A percentile compares a stretch with the other conserved stretches of the same genome.
phyloP scores from a whole-genome alignment of 2,329 filamentous ascomycete species.

The Lachnellula subtilissima region DNA sequence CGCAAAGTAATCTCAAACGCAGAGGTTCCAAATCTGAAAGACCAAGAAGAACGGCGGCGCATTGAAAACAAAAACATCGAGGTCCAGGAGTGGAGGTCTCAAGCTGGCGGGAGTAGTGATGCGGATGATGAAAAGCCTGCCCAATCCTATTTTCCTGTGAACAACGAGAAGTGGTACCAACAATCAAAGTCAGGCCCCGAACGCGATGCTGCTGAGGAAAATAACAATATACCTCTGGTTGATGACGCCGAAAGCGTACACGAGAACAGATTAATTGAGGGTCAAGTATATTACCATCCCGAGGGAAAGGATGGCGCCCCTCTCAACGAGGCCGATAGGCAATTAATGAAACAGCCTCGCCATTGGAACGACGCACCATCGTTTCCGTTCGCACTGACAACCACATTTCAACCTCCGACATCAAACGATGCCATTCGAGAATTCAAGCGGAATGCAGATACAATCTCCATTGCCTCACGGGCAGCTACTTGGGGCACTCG shows the following conservation, averaged over 20 bases:
- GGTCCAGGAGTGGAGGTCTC: slow-evolving; percentile 32
- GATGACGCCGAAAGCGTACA: slow-evolving; percentile 29
- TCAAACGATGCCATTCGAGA: slow-evolving; percentile 46
- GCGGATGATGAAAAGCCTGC: slow-evolving; percentile 17
- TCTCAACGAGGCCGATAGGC: slow-evolving; percentile 22
- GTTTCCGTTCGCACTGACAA: slow-evolving; percentile 30
- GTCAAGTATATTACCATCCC: slow-evolving; percentile 29
- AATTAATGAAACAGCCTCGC: slow-evolving; percentile 27
- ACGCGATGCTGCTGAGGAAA: slow-evolving; percentile 11
- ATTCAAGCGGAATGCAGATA: slow-evolving; percentile 40
- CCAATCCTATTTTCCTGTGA: slow-evolving; percentile 17
- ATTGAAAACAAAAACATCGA: slow-evolving; percentile 29
- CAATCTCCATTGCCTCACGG: slow-evolving; percentile 53
- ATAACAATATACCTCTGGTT: slow-evolving; percentile 21
- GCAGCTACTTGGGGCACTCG: slow-evolving; percentile 68
- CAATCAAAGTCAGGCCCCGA: slow-evolving; percentile 4
- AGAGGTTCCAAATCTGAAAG: slow-evolving; percentile 28
- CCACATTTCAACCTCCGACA: slow-evolving; percentile 40
- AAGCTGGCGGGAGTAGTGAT: slow-evolving; percentile 19
- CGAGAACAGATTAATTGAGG: slow-evolving; percentile 28
- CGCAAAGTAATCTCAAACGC: slow-evolving; percentile 19
- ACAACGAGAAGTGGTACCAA: slow-evolving; percentile 10
- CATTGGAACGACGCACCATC: slow-evolving; percentile 35
- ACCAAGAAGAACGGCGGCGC: slow-evolving; percentile 28
- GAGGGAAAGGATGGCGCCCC: slow-evolving; percentile 6